These are phyloP conservation scores for Saccharomyces hybrid DNA, from an alignment of 1,139 yeast genomes.

Conservation along the genomic window DNA sequence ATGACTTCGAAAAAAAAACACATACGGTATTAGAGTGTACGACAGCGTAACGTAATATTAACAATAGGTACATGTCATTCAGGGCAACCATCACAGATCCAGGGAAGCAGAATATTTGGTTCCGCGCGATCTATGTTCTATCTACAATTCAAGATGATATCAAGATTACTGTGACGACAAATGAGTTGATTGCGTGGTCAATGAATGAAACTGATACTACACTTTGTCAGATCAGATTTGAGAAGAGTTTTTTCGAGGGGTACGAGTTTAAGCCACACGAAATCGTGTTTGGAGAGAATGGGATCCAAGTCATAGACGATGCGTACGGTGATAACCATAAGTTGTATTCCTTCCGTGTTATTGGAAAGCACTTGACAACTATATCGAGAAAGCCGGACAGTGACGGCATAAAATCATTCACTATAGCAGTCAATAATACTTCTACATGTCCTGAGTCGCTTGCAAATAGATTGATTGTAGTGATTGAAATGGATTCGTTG, in stretches of 20 bases:
- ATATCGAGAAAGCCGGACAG: constrained; percentile 45
- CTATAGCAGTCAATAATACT: constrained; percentile 27
- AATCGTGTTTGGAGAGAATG: constrained; percentile 29
- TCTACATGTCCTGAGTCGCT: constrained; percentile 28
- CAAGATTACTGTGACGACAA: constrained; percentile 23
- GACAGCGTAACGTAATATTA: not conserved
- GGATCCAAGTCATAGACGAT: constrained; percentile 26
- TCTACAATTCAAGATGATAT: constrained; percentile 24
- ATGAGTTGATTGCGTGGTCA: constrained; percentile 23
- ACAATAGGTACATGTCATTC: constrained; percentile 22
- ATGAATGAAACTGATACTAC: constrained; percentile 27
- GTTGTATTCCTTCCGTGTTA: constrained; percentile 39
- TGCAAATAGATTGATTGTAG: constrained; percentile 40
- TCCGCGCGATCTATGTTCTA: constrained; percentile 19
- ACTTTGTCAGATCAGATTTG: constrained; percentile 22
- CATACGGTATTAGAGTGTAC: not conserved
- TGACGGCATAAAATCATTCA: constrained; percentile 33
- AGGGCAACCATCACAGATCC: constrained; percentile 19
- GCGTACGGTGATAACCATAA: constrained; percentile 17
- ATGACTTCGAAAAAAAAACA: not conserved
- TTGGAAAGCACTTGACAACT: constrained; percentile 43
- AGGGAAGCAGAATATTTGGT: constrained; percentile 27
- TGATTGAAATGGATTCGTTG: constrained; percentile 42
- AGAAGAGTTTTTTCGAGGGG: constrained; percentile 21
- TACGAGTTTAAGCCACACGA: constrained; percentile 25